A percentile compares a stretch with the other conserved stretches of the same genome.
These are phyloP conservation scores for Aspergillus taichungensis DNA, from an alignment of 495 filamentous ascomycete species.

Conservation along the genomic window DNA sequence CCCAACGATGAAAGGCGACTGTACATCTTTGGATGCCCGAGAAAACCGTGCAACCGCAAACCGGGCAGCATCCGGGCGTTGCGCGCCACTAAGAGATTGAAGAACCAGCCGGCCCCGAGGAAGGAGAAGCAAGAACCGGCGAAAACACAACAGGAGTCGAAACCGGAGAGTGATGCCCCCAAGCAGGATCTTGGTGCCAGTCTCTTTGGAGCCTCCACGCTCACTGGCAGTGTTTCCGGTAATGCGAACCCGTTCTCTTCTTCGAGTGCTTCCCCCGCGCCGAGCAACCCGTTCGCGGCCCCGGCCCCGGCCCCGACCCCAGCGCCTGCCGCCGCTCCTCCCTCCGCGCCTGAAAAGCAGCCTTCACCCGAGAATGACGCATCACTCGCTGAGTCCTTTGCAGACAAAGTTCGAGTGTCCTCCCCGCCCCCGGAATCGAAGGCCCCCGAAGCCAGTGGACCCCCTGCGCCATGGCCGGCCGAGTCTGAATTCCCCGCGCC, in stretches of 20 bases:
- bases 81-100: conserved; percentile 47
- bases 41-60: conserved; percentile 74
- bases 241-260: conserved; percentile 51
- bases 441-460: conserved; percentile 22
- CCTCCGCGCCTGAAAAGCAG: conserved; percentile 13
- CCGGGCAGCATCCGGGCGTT: conserved; percentile 69
- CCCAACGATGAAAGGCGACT: conserved; percentile 77
- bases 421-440: conserved; percentile 34
- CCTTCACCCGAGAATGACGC: conserved; percentile 12
- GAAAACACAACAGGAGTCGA: conserved; percentile 24
- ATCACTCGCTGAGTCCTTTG: conserved; percentile 62
- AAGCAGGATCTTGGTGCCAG: conserved; percentile 49
- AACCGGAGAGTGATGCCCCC: conserved; percentile 17
- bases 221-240: conserved; percentile 38
- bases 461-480: conserved; percentile 63
- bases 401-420: conserved; percentile 51
- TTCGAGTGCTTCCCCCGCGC: conserved; percentile 14
- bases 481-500: conserved; percentile 52
- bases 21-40: conserved; percentile 73
- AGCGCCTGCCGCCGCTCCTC: conserved; percentile 1
- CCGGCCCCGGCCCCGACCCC: conserved; percentile 30
- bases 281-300: conserved; percentile 41
- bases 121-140: conserved; percentile 28
- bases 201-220: conserved; percentile 42
- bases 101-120: conserved; percentile 15